Base-by-base conservation (phyloP, 2,329 filamentous ascomycete genomes). In the Furcasterigmium furcatum region DNA sequence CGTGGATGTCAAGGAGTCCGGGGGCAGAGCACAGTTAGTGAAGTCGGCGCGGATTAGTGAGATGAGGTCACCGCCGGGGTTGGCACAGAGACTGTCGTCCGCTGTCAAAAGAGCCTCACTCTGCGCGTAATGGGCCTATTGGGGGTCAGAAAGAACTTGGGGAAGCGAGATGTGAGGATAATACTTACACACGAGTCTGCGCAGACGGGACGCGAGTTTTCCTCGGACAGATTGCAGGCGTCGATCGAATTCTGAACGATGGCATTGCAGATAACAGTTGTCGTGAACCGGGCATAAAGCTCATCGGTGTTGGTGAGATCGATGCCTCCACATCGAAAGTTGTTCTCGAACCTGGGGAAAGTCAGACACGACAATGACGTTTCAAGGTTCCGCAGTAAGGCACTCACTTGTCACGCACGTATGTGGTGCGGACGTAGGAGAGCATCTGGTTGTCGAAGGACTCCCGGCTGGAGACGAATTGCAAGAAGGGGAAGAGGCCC, bases 231-330 rank as follows among this genome's bases (percentile, higher is more conserved):
- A 18, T 71, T 67, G 67, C 94, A 99, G 21, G 77, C 61, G 10
- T 69, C 62, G 57, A 86, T 82, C 5, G 94, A 97, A 61, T 90
- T 91, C 67, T 99, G 94, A 42, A 99, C 81, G 60, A 99, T 87
- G 53, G 88, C 80, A 73, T 95, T 97, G 77, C 94, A 99, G 53
- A 99, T 79, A 52, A 95, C 85, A 50, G 88, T 94, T 39, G 84
- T 94, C 5, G 92, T 95, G 68, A 92, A 99, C 57, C 94, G 86
- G 41, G 94, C 92, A 68, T 99, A 99, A 59, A 91, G 80, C 58
- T 87, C 79, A 55, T 82, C 85, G 4, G 90, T 85, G 62, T 95
- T 88, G 46, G 81, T 82, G 46, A 91, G 77, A 59, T 94, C 82
- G 57, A 96, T 74, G 51, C 80, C 79, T 40, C 79, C 76, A 64